phyloP scores from a whole-genome alignment of 2,329 filamentous ascomycete species.

The Exophiala aquamarina region DNA sequence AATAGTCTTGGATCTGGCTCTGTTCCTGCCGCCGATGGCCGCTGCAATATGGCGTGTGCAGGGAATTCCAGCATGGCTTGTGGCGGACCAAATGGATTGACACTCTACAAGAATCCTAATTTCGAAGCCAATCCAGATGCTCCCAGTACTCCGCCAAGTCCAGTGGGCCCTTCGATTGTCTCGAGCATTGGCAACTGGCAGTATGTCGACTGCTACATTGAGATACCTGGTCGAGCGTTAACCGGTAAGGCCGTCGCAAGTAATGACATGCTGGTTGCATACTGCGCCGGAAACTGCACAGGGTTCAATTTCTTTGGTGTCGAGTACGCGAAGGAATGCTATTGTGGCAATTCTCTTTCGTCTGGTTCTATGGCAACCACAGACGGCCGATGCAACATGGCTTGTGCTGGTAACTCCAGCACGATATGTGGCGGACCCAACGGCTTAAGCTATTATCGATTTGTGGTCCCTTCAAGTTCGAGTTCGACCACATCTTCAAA shows the following conservation, averaged over 20 bases:
- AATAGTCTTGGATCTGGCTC: slow-evolving; percentile 28
- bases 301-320: slow-evolving; percentile 38
- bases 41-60: slow-evolving; percentile 46
- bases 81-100: slow-evolving; percentile 54
- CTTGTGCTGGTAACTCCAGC: slow-evolving; percentile 28
- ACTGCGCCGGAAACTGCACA: slow-evolving; percentile 21
- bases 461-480: slow-evolving; percentile 9
- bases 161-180: slow-evolving; percentile 16
- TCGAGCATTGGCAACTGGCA: slow-evolving; percentile 17
- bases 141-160: slow-evolving; percentile 7
- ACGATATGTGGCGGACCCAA: slow-evolving; percentile 32
- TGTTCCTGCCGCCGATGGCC: slow-evolving; percentile 16
- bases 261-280: slow-evolving; percentile 18
- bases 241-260: slow-evolving; percentile 16
- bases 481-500: neutral
- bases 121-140: slow-evolving; percentile 5
- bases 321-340: slow-evolving; percentile 40
- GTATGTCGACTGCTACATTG: slow-evolving; percentile 24
- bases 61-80: slow-evolving; percentile 41
- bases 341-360: slow-evolving; percentile 31
- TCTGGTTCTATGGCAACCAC: slow-evolving; percentile 16
- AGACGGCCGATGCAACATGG: slow-evolving; percentile 23
- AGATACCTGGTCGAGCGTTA: slow-evolving; percentile 19
- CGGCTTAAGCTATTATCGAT: slow-evolving; percentile 27
- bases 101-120: slow-evolving; percentile 19